These are phyloP conservation scores for Penicillium antarcticum DNA, from an alignment of 495 filamentous ascomycete species.

Conservation along the genomic window DNA sequence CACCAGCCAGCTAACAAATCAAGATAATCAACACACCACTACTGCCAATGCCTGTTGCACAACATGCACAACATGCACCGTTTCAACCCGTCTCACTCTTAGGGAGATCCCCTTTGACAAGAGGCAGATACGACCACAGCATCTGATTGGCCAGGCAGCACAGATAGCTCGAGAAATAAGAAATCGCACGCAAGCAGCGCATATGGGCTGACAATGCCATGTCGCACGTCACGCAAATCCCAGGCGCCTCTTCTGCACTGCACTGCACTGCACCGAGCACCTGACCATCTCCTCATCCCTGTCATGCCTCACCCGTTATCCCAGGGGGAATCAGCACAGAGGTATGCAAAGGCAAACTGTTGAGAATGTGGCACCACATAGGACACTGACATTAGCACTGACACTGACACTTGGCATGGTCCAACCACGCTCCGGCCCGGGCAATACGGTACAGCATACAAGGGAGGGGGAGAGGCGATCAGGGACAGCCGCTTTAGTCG, in stretches of 20 bases:
- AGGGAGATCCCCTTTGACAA: not conserved
- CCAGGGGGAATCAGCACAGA: conserved; percentile 2
- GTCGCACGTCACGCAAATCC: conserved; percentile 10
- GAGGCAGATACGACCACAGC: not conserved
- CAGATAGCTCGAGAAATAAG: conserved; percentile 3
- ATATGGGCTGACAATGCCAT: conserved; percentile 5
- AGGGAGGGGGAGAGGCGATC: not conserved
- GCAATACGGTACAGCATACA: not conserved
- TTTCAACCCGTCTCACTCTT: conserved; percentile 2
- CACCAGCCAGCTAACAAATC: not conserved
- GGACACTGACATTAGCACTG: not conserved
- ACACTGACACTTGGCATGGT: not conserved
- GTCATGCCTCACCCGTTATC: not conserved
- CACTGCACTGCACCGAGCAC: conserved; percentile 8
- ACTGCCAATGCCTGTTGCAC: too few relatives aligned
- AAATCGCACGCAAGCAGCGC: conserved; percentile 6
- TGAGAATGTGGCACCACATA: conserved; percentile 5
- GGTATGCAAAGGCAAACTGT: not conserved
- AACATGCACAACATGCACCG: not conserved
- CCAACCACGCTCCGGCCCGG: not conserved
- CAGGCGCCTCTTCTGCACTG: conserved; percentile 2
- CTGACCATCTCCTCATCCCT: conserved; percentile 7
- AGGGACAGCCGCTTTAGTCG: conserved; percentile 8
- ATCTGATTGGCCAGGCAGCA: not conserved
- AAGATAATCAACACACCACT: too few relatives aligned